Evolutionary conservation across 306 rosid species (phyloP), one percentile per base, ranked within the genome.

Genomic region (Castanopsis chinensis): DNA sequence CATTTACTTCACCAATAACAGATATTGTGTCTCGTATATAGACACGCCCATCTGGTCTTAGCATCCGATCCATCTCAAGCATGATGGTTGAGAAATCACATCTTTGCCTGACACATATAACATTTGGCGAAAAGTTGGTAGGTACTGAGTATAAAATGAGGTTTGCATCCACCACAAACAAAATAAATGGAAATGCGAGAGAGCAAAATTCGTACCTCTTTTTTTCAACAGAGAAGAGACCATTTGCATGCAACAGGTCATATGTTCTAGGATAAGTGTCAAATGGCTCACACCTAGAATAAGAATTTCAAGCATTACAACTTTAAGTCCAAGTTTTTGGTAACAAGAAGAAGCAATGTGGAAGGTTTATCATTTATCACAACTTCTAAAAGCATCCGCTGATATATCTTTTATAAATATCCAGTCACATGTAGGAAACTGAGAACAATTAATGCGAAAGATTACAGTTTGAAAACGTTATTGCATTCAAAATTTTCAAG

Each of bases 181-280:
- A 35, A 30, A 71, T 28, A 59, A 15, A 57, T 52, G 25, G 35
- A 61, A 43, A 57, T 45, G 17, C 53, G 23, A 79, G 33, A 69
- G 74, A 78, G n/a, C 45, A 75, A 80, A 17, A 54, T 35, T 32
- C 58, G 49, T 67, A 92, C 99, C 97, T 84, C 81, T 87, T 92
- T 69, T 89, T 83, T 82, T 94, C 97, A 27, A 80, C 51, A 53
- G 97, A 89, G 88, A 92, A 92, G 33, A 94, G 93, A 77, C 92
- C 90, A 2, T 93, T 89, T n/a, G 97, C 97, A 54, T 94, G 94
- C 45, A 94, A 69, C 59, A 94, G 83, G 83, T 92, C 97, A 23
- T 94, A 94, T 20, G 99, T 92, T 88, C 95, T 91, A 30, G 97
- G 99, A 78, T 94, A 94, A 56, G 99, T 91, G 77, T 94, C 97